Conservation (phyloP, 2,329 filamentous ascomycete genomes). For the Peltaster fructicola region DNA sequence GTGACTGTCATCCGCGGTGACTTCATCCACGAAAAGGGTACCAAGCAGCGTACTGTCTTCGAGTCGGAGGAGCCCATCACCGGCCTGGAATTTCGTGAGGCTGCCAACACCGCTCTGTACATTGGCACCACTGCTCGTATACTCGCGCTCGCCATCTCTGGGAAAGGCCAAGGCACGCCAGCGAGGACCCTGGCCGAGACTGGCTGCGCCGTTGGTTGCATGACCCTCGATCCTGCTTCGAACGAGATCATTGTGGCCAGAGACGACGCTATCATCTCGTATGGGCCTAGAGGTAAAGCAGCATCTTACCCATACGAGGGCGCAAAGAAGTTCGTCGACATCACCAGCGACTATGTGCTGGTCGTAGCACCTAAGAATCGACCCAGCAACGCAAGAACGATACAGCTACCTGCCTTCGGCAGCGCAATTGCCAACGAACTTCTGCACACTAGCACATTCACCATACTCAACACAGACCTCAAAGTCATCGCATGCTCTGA, state of each 20-base stretch:
- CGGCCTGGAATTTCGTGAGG: slow-evolving; percentile 59
- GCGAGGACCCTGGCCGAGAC: slow-evolving; percentile 76
- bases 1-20: slow-evolving; percentile 90
- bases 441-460: slow-evolving; percentile 76
- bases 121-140: slow-evolving; percentile 83
- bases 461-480: slow-evolving; percentile 77
- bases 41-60: slow-evolving; percentile 84
- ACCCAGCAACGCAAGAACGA: slow-evolving; percentile 34
- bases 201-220: slow-evolving; percentile 86
- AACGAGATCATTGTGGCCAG: slow-evolving; percentile 82
- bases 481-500: slow-evolving; percentile 83
- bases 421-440: slow-evolving; percentile 55
- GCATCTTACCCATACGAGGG: slow-evolving; percentile 84
- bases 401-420: slow-evolving; percentile 56
- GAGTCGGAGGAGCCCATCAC: slow-evolving; percentile 95
- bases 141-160: slow-evolving; percentile 69
- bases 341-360: slow-evolving; percentile 73
- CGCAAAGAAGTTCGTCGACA: slow-evolving; percentile 63
- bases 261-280: slow-evolving; percentile 92
- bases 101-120: slow-evolving; percentile 58
- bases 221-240: slow-evolving; percentile 65
- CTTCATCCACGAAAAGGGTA: slow-evolving; percentile 83
- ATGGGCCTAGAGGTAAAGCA: slow-evolving; percentile 67
- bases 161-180: slow-evolving; percentile 74
- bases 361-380: slow-evolving; percentile 63